These are phyloP conservation scores for Dioscorea dumetorum DNA, from an alignment of 106 monocot genomes.

Conservation along the genomic window DNA sequence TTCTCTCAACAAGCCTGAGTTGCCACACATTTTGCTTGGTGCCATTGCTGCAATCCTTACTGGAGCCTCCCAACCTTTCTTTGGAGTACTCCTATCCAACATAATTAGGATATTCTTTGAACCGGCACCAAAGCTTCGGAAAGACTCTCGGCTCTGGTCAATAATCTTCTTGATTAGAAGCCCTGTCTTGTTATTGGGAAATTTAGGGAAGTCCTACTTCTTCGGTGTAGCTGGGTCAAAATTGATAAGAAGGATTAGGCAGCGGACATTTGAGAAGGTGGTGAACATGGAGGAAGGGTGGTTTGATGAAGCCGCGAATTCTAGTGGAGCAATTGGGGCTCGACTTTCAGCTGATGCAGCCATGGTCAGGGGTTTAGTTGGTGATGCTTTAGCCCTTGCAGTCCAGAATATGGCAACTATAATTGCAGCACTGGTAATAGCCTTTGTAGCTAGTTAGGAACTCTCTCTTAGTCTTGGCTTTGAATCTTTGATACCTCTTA, in stretches of 20 bases:
- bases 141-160: slow-evolving; percentile 56
- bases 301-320: slow-evolving; percentile 67
- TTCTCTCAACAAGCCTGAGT: slow-evolving; percentile 66
- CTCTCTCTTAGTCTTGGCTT: slow-evolving; percentile 45
- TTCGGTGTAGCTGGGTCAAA: slow-evolving; percentile 64
- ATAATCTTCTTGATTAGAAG: slow-evolving; percentile 44
- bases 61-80: slow-evolving; percentile 50
- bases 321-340: slow-evolving; percentile 68
- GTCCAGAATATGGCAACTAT: slow-evolving; percentile 41
- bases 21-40: slow-evolving; percentile 45
- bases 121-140: slow-evolving; percentile 31
- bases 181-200: slow-evolving; percentile 5
- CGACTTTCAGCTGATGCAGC: slow-evolving; percentile 64
- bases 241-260: slow-evolving; percentile 48
- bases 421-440: slow-evolving; percentile 34
- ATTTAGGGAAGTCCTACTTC: slow-evolving; percentile 41
- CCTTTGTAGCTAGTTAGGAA: slow-evolving; percentile 59
- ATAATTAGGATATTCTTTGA: slow-evolving; percentile 62
- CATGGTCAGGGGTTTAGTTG: slow-evolving; percentile 47
- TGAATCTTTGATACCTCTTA: slow-evolving; percentile 60
- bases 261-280: slow-evolving; percentile 47
- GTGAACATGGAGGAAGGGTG: slow-evolving; percentile 67
- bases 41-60: slow-evolving; percentile 31
- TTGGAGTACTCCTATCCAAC: slow-evolving; percentile 51
- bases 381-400: slow-evolving; percentile 37